Conservation (phyloP, 1,284 basidiomycete species). For the Meira nashicola region DNA sequence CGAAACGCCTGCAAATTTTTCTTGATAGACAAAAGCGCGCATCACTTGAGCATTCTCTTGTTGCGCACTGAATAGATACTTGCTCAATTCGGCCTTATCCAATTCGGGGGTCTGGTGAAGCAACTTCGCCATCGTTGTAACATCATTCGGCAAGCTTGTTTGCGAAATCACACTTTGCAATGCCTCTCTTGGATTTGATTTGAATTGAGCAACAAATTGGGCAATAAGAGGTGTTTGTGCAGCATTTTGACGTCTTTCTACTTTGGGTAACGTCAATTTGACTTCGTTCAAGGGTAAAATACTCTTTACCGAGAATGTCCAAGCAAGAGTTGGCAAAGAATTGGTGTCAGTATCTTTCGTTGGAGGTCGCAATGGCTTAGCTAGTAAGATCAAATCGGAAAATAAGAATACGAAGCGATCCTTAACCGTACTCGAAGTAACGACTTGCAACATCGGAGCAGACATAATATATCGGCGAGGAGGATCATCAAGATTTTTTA, state of each 20-base stretch:
- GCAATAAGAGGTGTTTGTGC: conserved; percentile 33
- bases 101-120: conserved; percentile 80
- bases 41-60: conserved; percentile 64
- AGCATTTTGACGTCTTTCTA: conserved; percentile 15
- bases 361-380: conserved; percentile 56
- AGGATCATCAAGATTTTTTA: conserved; percentile 60
- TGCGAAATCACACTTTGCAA: conserved; percentile 58
- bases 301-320: conserved; percentile 40
- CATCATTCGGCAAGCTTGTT: conserved; percentile 22
- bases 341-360: conserved; percentile 6
- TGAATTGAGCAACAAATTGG: conserved; percentile 70
- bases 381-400: conserved; percentile 82
- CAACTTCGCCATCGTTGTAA: conserved; percentile 68
- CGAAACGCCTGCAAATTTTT: conserved; percentile 73
- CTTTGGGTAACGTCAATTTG: conserved; percentile 26
- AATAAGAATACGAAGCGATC: conserved; percentile 94
- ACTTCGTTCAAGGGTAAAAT: conserved; percentile 33
- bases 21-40: conserved; percentile 77
- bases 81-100: conserved; percentile 74
- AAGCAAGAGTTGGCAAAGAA: conserved; percentile 40
- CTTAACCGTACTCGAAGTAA: conserved; percentile 87
- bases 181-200: conserved; percentile 47
- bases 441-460: conserved; percentile 85
- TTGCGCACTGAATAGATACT: conserved; percentile 62
- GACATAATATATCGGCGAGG: conserved; percentile 77